Conservation (phyloP, 1,284 basidiomycete species). For the Meripilus lineatus region DNA sequence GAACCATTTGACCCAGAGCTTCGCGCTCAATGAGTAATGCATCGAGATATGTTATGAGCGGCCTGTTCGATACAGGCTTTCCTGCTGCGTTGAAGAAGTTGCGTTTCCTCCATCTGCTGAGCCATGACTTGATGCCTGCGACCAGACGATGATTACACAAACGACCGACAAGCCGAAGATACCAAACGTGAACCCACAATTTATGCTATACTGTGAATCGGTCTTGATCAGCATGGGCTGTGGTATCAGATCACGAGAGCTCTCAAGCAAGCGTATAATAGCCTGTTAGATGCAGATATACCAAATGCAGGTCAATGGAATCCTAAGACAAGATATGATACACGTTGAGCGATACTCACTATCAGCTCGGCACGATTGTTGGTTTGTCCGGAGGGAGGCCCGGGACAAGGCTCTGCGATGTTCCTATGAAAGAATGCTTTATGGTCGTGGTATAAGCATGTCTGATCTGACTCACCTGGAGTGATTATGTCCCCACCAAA, state of each 20-base stretch:
- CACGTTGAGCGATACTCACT: conserved; percentile 38
- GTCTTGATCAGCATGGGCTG: conserved; percentile 64
- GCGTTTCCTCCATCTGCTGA: conserved; percentile 53
- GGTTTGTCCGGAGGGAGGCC: conserved; percentile 77
- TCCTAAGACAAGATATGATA: background rate
- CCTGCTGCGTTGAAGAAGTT: conserved; percentile 47
- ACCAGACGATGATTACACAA: too few relatives aligned
- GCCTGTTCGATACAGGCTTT: conserved; percentile 57
- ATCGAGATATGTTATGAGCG: conserved; percentile 59
- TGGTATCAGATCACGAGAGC: conserved; percentile 46
- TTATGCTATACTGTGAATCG: conserved; percentile 74
- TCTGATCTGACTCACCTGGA: conserved; percentile 45
- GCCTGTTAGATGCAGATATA: too few relatives aligned
- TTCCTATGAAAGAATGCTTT: conserved; percentile 44
- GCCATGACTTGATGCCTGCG: conserved; percentile 61
- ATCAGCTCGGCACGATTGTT: conserved; percentile 88
- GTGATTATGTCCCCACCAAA: conserved; percentile 70
- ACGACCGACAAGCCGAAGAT: background rate
- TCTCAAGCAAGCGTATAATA: conserved; percentile 69
- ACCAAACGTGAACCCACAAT: conserved; percentile 39
- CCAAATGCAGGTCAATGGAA: background rate
- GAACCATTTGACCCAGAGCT: conserved; percentile 39
- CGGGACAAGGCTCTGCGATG: conserved; percentile 73
- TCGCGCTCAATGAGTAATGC: conserved; percentile 47
- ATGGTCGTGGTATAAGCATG: background rate